Evolutionary conservation across 768 basidiomycete species (phyloP), one percentile per base, ranked within the genome.

Genomic region (Mycena latifolia): DNA sequence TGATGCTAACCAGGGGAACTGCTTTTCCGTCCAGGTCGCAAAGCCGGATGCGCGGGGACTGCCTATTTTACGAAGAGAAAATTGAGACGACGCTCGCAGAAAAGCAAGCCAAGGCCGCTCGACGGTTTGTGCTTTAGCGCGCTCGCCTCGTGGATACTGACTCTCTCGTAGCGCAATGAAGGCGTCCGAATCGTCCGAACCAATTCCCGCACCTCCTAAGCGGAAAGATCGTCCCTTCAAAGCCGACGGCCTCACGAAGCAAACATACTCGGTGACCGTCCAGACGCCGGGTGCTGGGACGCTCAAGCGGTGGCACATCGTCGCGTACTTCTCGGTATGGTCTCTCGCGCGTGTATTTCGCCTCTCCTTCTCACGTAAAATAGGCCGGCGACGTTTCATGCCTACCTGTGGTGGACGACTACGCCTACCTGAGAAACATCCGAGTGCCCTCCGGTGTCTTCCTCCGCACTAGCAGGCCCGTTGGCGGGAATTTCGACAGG

Each of bases 51-150:
- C 80, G 86, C 12, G 87, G 84, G 22, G 88, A 87, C 73, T 89
- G 87, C 73, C 76, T 89, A 17, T 88, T 86, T 72, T 89, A 89
- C 67, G 88, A 88, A 70, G 88, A 88, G 71, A 88, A 89, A 69
- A 84, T 88, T 55, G 88, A 84, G 66, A 84, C 82, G 0, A 89
- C 87, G 4, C 81, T 84, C 53, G 88, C 86, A 65, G 88, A 88
- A 69, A 87, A 83, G 61, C 84, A 86, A 62, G 81, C 85, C 3
- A 89, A 88, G 72, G 87, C 88, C 31, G 84, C 83, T 25, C 76
- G 88, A 68, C 79, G 88, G 87, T 87, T 70, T 31, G 78, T 72
- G 47, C n/a, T 6, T 53, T 57, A 2, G 6, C 14, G 12, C 41
- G 29, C n/a, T 31, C 17, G 25, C 24, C 17, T 20, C 41, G 33